A percentile compares a stretch with the other conserved stretches of the same genome.
These are phyloP conservation scores for Haplographium delicatum DNA, from an alignment of 495 filamentous ascomycete genomes.

Conservation along the genomic window DNA sequence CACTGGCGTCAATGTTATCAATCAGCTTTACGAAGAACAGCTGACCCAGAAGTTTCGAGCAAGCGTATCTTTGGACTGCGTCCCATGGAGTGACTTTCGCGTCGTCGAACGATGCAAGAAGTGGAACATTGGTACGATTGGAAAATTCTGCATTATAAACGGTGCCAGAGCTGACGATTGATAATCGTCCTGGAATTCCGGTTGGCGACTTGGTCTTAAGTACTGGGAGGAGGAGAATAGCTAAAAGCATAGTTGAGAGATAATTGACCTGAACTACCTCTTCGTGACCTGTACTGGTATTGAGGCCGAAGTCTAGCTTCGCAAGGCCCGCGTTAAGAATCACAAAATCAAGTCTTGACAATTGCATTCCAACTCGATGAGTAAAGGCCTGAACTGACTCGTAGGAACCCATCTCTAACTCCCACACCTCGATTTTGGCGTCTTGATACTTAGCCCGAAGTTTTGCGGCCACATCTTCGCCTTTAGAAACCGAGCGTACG, in stretches of 20 bases:
- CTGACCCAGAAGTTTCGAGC: conserved; percentile 35
- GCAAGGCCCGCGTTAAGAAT: conserved; percentile 48
- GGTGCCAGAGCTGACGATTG: conserved; percentile 32
- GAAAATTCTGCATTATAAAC: conserved; percentile 29
- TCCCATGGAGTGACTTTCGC: conserved; percentile 26
- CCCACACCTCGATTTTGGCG: conserved; percentile 43
- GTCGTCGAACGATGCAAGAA: conserved; percentile 39
- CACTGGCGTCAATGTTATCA: conserved; percentile 33
- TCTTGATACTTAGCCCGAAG: conserved; percentile 31
- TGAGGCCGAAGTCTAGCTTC: conserved; percentile 26
- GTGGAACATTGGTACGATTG: conserved; percentile 24
- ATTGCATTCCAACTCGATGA: conserved; percentile 16
- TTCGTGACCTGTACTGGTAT: conserved; percentile 40
- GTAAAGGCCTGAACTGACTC: conserved; percentile 42
- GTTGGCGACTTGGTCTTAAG: conserved; percentile 33
- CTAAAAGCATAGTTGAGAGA: conserved; percentile 43
- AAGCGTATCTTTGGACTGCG: conserved; percentile 29
- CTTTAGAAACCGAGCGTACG: conserved; percentile 44
- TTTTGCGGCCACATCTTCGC: conserved; percentile 34
- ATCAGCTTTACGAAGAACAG: conserved; percentile 36
- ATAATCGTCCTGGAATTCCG: conserved; percentile 33
- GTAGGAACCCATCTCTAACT: conserved; percentile 45
- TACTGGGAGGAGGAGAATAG: conserved; percentile 43
- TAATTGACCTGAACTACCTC: conserved; percentile 40
- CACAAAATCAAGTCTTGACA: conserved; percentile 37